These are phyloP conservation scores for Fusarium sp. DNA, from an alignment of 2,329 filamentous ascomycete species.

Conservation along the genomic window DNA sequence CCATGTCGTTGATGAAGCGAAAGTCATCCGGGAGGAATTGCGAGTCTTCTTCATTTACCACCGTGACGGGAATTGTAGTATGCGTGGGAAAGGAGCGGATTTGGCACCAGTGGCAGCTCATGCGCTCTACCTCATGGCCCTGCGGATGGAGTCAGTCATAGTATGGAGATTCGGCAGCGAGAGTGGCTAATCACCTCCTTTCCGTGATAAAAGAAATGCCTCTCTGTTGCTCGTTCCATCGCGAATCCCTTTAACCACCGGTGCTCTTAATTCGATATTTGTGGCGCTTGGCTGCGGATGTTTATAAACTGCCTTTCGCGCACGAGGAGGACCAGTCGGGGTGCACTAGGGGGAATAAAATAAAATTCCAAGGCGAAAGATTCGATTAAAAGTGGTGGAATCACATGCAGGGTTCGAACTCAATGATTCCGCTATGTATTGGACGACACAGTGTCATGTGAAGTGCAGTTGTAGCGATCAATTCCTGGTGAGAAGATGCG, in stretches of 20 bases:
- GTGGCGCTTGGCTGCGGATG: background rate
- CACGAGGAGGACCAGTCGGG: background rate
- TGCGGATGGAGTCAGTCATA: slow-evolving; percentile 35
- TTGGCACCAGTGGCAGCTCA: slow-evolving; percentile 74
- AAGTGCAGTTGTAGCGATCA: background rate
- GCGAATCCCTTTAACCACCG: background rate
- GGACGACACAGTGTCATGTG: background rate
- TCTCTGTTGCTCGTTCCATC: slow-evolving; percentile 65
- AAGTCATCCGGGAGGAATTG: slow-evolving; percentile 74
- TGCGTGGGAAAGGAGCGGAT: slow-evolving; percentile 69
- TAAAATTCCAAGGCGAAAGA: background rate
- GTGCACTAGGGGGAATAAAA: background rate
- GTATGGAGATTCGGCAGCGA: background rate
- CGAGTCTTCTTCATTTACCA: slow-evolving; percentile 75
- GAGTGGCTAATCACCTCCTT: slow-evolving; percentile 47
- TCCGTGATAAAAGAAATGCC: slow-evolving; percentile 68
- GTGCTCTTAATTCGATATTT: background rate
- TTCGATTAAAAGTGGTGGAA: background rate
- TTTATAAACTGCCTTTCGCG: background rate
- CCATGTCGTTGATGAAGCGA: slow-evolving; percentile 75
- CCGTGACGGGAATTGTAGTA: slow-evolving; percentile 67
- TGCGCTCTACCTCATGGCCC: slow-evolving; percentile 57
- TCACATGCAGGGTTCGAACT: background rate
- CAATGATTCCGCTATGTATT: background rate
- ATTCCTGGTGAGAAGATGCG: slow-evolving; percentile 14